Base-by-base conservation (phyloP, 345 rosid genomes). In the Melaleuca alternifolia region DNA sequence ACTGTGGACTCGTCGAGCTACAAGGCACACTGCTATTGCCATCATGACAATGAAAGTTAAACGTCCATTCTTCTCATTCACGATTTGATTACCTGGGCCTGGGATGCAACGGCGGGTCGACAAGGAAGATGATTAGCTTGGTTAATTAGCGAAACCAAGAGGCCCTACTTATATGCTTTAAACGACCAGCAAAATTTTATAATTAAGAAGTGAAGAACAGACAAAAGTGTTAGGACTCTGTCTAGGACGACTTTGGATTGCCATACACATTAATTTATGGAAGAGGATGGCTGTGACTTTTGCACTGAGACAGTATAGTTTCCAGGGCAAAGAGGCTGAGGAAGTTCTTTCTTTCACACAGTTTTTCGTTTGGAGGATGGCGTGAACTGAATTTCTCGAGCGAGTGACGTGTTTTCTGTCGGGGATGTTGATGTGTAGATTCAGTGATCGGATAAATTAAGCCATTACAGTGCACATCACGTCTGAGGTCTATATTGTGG, bases 401-500 rank as follows among this genome's bases (percentile, higher is more conserved):
- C 11, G 18, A 5, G 37, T 4, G 9, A 59, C 37, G 0, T n/a
- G 71, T 59, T n/a, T 59, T 41, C n/a, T 14, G 3, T 8, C 6
- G 33, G 33, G 33, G 33, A 59, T n/a, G 37, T n/a, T 14, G 71
- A 59, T 0, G 0, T 6, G 16, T 59, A 11, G 71, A n/a, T n/a
- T 59, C 9, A 11, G 33, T 6, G 12, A 11, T 26, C 37, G n/a
- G n/a, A 33, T n/a, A 59, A 59, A n/a, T 59, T 33, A 59, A n/a
- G 37, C 71, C 71, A n/a, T n/a, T 33, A 59, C 0, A n/a, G 0
- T 59, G 71, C 71, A 13, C n/a, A n/a, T 59, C 71, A 12, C 1
- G 0, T n/a, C 4, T 13, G n/a, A 0, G 5, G 30, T 59, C 65
- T 59, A 59, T 59, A n/a, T 6, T 13, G 37, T 0, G 37, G 37